Base-by-base conservation (phyloP, 805 yeast genomes). In the Cyberlindnera mycetangii region DNA sequence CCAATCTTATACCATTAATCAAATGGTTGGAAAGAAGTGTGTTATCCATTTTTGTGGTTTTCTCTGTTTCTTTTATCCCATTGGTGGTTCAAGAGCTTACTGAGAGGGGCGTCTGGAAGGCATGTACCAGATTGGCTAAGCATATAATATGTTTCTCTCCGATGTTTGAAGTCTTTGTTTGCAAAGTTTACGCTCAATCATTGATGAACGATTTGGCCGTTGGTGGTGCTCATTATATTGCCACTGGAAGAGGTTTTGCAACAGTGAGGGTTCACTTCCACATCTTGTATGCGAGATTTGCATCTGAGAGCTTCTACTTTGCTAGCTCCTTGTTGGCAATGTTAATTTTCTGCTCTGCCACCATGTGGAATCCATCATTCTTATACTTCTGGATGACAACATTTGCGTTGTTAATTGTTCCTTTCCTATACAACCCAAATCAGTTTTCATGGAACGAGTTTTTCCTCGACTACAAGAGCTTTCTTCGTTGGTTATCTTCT, bases 171-270 rank as follows among this genome's bases (percentile, higher is more conserved):
- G 81, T 85, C 5, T 86, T 86, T 66, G 86, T 82, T 18, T 85
- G 89, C 56, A 82, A 83, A 54, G 78, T 85, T 8, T 86, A 86
- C 60, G 82, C 92, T 2, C 78, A 81, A 39, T 78, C 92, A 0
- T 70, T 86, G 60, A 68, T 75, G 34, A 80, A 78, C 50, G 89
- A 85, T 64, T 65, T 86, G 52, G 68, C 85, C 11, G 71, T 83
- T 48, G 93, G 95, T 41, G 93, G 92, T 51, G 95, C 95, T 3
- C 72, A 80, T 56, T 86, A 86, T 65, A 83, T 85, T 56, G 82
- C 90, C 2, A 86, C 93, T 1, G 93, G 93, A 14, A 73, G 95
- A 65, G 89, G 89, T 10, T 81, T 86, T 61, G 89, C 95, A 2
- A 86, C 90, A 4, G 71, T 80, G 1, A 72, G 95, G 59, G 72